Base-by-base conservation (phyloP, 257 asterid species). In the Rauvolfia tetraphylla region DNA sequence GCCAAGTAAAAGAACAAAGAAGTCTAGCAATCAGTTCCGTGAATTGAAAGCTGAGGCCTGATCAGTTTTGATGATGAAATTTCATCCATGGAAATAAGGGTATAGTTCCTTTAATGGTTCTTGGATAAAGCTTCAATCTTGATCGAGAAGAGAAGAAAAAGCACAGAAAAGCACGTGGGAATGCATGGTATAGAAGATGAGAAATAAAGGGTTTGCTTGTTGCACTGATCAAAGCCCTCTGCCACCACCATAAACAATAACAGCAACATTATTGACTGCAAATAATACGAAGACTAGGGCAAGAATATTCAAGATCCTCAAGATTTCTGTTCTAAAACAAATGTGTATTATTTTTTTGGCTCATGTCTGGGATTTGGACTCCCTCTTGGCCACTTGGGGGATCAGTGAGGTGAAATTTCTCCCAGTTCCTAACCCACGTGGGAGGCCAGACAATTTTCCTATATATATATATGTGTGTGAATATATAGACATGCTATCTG, bases 351-450 rank as follows among this genome's bases (percentile, higher is more conserved):
- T 3, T 58, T 54, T 34, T 51, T 54, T 53, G 66, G 76, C 76
- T 53, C 49, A n/a, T 17, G 56, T 61, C 46, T 58, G 7, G 75
- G 75, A 51, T 27, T 71, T n/a, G 70, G 58, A 59, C 77, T 39
- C 31, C 39, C 0, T 33, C n/a, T 31, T 13, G 34, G 56, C 68
- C 15, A 54, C n/a, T 38, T 59, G 22, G 15, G 27, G 38, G 13
- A 41, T 41, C 4, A 23, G 44, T 56, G 38, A 42, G 51, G 49
- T 74, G 46, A 59, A 36, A 49, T 36, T 42, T 54, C 23, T 56
- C 23, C 38, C 63, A 78, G 65, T 53, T 76, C 80, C 80, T 41
- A 63, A 67, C 73, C 79, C 90, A 84, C 88, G 88, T 86, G 88
- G 83, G 86, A 74, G 72, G 83, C 75, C 79, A 82, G 82, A 69